Evolutionary conservation across 2,329 filamentous ascomycete genomes (phyloP).

Genomic region (Lasiodiplodia theobromae): DNA sequence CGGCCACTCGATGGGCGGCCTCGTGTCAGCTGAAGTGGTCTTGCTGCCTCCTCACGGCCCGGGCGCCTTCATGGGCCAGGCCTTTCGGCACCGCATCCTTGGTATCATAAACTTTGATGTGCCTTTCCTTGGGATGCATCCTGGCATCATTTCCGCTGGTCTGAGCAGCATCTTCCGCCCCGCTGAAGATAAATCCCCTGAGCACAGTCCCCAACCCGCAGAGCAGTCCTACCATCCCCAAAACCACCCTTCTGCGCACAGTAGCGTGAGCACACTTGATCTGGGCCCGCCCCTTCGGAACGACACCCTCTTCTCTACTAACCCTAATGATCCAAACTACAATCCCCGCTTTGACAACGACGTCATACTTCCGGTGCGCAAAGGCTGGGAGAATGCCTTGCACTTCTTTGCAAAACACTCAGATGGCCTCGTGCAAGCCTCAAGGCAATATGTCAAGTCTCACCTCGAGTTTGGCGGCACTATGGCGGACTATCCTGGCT

Average conservation of each 20-base stretch:
- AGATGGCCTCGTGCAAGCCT: constrained; percentile 73
- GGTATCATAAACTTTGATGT: constrained; percentile 85
- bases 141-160: constrained; percentile 83
- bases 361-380: constrained; percentile 70
- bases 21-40: constrained; percentile 80
- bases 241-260: constrained; percentile 28
- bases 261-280: constrained; percentile 21
- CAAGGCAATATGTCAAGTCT: constrained; percentile 76
- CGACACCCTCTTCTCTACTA: constrained; percentile 47
- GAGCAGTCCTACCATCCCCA: neutral
- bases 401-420: constrained; percentile 86
- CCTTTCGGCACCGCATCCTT: constrained; percentile 76
- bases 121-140: constrained; percentile 87
- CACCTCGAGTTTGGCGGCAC: constrained; percentile 85
- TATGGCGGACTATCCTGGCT: constrained; percentile 75
- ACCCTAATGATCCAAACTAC: constrained; percentile 66
- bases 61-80: constrained; percentile 33
- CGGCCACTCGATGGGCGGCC: constrained; percentile 89
- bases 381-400: constrained; percentile 70
- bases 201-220: constrained; percentile 33
- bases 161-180: constrained; percentile 77
- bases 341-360: constrained; percentile 82
- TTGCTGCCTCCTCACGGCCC: constrained; percentile 58
- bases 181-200: constrained; percentile 32
- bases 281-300: constrained; percentile 39